A percentile compares a stretch with the other conserved stretches of the same genome.
These are phyloP conservation scores for Trypanosoma rangeli DNA, from an alignment of 208 protist species.

Conservation along the genomic window DNA sequence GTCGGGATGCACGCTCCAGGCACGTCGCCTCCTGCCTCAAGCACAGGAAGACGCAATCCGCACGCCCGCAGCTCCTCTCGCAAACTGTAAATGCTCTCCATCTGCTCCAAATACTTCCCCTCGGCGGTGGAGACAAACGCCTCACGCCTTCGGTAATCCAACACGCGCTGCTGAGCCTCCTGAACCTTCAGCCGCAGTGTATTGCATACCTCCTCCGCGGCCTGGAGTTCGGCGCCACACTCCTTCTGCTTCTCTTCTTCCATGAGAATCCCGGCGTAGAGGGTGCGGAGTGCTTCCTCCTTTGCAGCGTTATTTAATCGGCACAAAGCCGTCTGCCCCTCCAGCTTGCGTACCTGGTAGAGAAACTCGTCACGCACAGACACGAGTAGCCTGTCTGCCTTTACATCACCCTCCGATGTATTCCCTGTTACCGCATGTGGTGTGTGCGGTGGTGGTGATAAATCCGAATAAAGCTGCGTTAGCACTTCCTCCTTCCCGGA, in stretches of 20 bases:
- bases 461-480: background rate
- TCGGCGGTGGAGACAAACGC: conserved; percentile 4
- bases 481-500: background rate
- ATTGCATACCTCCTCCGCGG: conserved; percentile 4
- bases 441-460: background rate
- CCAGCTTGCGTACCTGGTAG: background rate
- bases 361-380: background rate
- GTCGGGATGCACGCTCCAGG: background rate
- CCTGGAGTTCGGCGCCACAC: no score
- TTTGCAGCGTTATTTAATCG: conserved; percentile 3
- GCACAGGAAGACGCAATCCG: conserved; percentile 3
- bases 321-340: background rate
- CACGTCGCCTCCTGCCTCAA: background rate
- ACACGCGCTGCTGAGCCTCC: conserved; percentile 6
- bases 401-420: no score
- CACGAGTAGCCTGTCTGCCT: no score
- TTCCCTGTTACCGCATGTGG: no score
- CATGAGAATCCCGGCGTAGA: conserved; percentile 7
- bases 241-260: conserved; percentile 10
- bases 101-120: conserved; percentile 12
- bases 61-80: background rate
- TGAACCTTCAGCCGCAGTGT: conserved; percentile 11
- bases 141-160: conserved; percentile 7
- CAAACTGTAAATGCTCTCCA: conserved; percentile 5
- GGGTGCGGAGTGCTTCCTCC: conserved; percentile 1